Base-by-base conservation (phyloP, 140 eudicot species). In the Erigeron philadelphicus region DNA sequence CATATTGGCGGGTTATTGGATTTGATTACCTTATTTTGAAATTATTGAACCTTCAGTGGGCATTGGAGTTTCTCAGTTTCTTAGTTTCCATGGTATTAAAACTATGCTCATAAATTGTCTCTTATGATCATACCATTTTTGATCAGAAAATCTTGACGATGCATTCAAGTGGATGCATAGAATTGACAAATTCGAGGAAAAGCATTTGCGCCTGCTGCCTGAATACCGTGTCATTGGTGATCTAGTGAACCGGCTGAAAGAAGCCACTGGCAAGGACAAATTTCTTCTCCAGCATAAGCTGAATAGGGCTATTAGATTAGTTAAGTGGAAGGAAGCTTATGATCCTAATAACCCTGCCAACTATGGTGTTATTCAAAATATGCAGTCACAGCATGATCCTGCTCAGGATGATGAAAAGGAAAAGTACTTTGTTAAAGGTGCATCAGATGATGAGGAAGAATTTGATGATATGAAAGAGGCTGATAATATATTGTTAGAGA, bases 161-260 rank as follows among this genome's bases (percentile, higher is more conserved):
- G 77, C 83, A 25, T 74, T 18, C 75, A 85, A 85, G 50, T 90
- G 78, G 88, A 90, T 90, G 97, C 68, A 67, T 16, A 84, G 55
- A 83, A 78, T 90, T 8, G 85, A 88, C 79, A 84, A 84, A 74
- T 85, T 90, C 58, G 95, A 88, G 81, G 76, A 84, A 47, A 90
- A 82, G 79, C 95, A 85, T 81, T 80, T 80, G 49, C 60, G 38
- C 18, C 76, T 75, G 45, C 88, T 86, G 11, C 73, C 82, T 0
- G 97, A 90, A 81, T 88, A 88, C 41, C 73, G 88, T 59, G 96
- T 90, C 44, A 90, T 90, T 18, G 90, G 96, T 59, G 97, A 90
- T 25, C 73, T 90, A 73, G 80, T 88, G 88, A 82, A 90, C 64
- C 74, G 95, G 49, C 35, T 90, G 63, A 88, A 84, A 83, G 86